Evolutionary conservation across 2,329 filamentous ascomycete genomes (phyloP).

Genomic region (Ceratocystis harringtonii): DNA sequence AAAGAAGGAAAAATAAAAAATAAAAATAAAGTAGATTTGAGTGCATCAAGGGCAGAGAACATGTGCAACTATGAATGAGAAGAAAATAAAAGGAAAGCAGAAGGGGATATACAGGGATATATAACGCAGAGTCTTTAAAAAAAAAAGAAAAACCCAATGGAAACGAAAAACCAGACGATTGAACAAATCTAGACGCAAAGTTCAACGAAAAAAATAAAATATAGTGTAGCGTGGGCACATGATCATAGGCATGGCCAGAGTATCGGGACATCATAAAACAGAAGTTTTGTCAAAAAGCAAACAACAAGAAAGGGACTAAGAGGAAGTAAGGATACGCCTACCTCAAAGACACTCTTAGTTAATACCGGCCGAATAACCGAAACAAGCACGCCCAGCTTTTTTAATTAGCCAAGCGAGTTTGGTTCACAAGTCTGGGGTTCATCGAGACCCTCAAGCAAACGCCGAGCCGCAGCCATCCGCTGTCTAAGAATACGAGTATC

Average conservation of each 20-base stretch:
- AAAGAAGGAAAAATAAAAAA: not conserved
- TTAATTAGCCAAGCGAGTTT: not conserved
- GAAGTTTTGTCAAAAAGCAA: conserved; percentile 11
- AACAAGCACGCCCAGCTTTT: not conserved
- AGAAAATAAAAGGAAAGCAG: not conserved
- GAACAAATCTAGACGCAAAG: conserved; percentile 9
- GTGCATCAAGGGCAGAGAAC: not conserved
- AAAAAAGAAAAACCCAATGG: not conserved
- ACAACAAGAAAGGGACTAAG: conserved; percentile 3
- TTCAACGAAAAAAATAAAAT: not conserved
- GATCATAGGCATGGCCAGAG: conserved; percentile 13
- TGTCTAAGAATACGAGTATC: conserved; percentile 52
- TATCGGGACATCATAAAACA: conserved; percentile 12
- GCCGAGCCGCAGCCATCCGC: conserved; percentile 58
- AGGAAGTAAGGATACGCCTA: not conserved
- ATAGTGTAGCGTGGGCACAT: conserved; percentile 8
- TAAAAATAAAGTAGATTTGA: not conserved
- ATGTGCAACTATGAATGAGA: not conserved
- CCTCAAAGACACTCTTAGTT: not conserved
- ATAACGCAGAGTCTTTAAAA: not conserved
- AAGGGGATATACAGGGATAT: not conserved
- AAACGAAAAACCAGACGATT: not conserved
- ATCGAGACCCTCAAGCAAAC: conserved; percentile 55
- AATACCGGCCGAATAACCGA: not conserved
- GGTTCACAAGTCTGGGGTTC: conserved; percentile 21